Evolutionary conservation across 768 basidiomycete species (phyloP).

Genomic region (Panellus pusillus): DNA sequence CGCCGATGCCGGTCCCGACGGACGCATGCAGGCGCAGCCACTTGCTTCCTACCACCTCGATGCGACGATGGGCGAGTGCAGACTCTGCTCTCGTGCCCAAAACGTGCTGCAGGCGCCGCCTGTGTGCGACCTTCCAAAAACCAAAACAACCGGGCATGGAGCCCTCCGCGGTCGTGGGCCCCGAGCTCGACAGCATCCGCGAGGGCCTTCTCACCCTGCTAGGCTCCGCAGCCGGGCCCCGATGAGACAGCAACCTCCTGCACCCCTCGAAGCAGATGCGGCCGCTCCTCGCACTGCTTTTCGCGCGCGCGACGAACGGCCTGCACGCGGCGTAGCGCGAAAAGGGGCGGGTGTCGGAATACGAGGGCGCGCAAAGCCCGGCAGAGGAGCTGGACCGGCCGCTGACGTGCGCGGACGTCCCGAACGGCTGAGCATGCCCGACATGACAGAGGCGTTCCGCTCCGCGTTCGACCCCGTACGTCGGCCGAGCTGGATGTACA

Average conservation of each 20-base stretch:
- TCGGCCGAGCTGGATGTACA: constrained; percentile 23
- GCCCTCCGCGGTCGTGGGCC: constrained; percentile 68
- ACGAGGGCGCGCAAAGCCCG: constrained; percentile 56
- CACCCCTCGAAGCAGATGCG: constrained; percentile 89
- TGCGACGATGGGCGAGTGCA: constrained; percentile 19
- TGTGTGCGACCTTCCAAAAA: constrained; percentile 13
- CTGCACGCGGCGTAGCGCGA: constrained; percentile 64
- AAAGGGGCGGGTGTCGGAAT: constrained; percentile 59
- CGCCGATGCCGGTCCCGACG: no score
- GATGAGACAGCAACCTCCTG: constrained; percentile 84
- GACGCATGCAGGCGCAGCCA: background rate
- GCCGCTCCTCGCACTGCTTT: constrained; percentile 85
- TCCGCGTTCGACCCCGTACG: constrained; percentile 52
- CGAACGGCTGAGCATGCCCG: constrained; percentile 86
- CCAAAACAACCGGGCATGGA: constrained; percentile 37
- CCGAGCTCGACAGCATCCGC: constrained; percentile 73
- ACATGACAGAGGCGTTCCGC: constrained; percentile 69
- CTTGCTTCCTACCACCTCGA: constrained; percentile 8
- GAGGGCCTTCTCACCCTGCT: constrained; percentile 73
- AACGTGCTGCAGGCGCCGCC: constrained; percentile 19
- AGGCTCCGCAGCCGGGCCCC: constrained; percentile 86
- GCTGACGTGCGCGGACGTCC: constrained; percentile 76
- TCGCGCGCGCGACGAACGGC: constrained; percentile 92
- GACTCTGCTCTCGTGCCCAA: constrained; percentile 9
- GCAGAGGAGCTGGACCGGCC: constrained; percentile 78